phyloP scores from a whole-genome alignment of 169 alveolate species.

The Cyclospora cayetanensis region DNA sequence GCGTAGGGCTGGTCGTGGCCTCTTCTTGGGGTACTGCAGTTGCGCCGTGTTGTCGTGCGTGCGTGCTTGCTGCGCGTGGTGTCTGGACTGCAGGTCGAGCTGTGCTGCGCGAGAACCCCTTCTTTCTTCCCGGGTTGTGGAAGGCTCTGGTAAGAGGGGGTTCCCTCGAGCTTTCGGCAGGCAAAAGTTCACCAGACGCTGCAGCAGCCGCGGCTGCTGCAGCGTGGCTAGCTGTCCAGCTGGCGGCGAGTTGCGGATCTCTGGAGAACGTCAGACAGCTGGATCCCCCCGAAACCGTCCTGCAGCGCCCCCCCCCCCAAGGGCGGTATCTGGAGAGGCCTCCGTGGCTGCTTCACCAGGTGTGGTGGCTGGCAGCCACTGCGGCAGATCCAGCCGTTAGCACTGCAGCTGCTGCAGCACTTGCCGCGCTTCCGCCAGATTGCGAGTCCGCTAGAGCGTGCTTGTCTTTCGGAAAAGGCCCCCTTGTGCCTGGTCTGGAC shows the following conservation, averaged over 20 bases:
- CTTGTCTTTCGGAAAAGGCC: neutral
- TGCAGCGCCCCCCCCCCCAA: neutral
- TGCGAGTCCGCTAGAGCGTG: neutral
- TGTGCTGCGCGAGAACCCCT: neutral
- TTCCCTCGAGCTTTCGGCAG: neutral
- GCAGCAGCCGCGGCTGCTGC: slow-evolving; percentile 8
- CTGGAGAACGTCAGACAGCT: neutral
- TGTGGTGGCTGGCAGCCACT: neutral
- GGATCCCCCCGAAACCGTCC: neutral
- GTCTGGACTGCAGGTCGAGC: neutral
- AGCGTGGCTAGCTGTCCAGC: neutral
- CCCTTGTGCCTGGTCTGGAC: slow-evolving; percentile 6
- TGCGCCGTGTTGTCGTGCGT: no score
- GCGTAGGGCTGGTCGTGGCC: no score
- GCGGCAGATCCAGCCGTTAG: slow-evolving; percentile 9
- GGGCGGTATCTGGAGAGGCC: neutral
- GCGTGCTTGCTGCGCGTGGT: neutral
- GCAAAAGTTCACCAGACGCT: neutral
- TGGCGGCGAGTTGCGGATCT: slow-evolving; percentile 7
- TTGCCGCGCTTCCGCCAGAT: neutral
- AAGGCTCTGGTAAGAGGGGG: neutral
- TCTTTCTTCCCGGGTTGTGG: neutral
- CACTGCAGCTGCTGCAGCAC: slow-evolving; percentile 14
- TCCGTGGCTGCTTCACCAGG: slow-evolving; percentile 14
- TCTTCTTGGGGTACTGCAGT: no score